Evolutionary conservation across 2,329 filamentous ascomycete species (phyloP).

Genomic region (Fusarium continuum): DNA sequence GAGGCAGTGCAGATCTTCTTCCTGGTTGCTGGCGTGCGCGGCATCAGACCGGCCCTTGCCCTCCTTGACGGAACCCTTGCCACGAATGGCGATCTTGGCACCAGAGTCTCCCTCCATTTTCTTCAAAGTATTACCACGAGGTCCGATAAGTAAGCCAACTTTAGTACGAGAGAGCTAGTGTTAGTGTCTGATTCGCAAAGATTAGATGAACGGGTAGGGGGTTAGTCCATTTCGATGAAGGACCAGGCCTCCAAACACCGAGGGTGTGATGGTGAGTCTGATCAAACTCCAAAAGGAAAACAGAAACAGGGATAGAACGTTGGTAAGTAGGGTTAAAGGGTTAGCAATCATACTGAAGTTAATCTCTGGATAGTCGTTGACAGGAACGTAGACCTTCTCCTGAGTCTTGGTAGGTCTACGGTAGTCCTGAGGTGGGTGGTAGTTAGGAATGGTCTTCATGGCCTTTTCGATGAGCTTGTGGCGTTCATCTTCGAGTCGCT

Average conservation of each 20-base stretch:
- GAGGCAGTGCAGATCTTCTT: slow-evolving; percentile 97
- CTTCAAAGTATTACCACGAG: slow-evolving; percentile 99
- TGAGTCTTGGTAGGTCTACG: slow-evolving; percentile 99
- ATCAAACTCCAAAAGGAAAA: slow-evolving; percentile 57
- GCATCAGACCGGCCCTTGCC: slow-evolving; percentile 99
- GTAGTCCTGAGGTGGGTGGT: slow-evolving; percentile 98
- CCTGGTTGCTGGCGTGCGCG: slow-evolving; percentile 99
- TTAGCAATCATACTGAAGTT: slow-evolving; percentile 99
- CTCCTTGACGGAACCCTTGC: slow-evolving; percentile 99
- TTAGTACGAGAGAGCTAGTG: slow-evolving; percentile 86
- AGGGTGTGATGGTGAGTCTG: slow-evolving; percentile 50
- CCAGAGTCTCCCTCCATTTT: slow-evolving; percentile 99
- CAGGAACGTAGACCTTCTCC: slow-evolving; percentile 99
- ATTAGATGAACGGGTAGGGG: slow-evolving; percentile 48
- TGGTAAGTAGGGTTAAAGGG: slow-evolving; percentile 83
- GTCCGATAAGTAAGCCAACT: slow-evolving; percentile 99
- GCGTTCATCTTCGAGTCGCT: slow-evolving; percentile 96
- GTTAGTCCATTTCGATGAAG: slow-evolving; percentile 48
- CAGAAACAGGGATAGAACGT: slow-evolving; percentile 48
- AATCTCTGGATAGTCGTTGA: slow-evolving; percentile 99
- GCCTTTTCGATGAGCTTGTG: slow-evolving; percentile 99
- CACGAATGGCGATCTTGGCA: slow-evolving; percentile 98
- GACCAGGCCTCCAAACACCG: slow-evolving; percentile 47
- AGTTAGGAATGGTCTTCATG: slow-evolving; percentile 99
- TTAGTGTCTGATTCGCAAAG: slow-evolving; percentile 73